Evolutionary conservation across 2,329 filamentous ascomycete genomes (phyloP).

Genomic region (Beauveria medogensis): DNA sequence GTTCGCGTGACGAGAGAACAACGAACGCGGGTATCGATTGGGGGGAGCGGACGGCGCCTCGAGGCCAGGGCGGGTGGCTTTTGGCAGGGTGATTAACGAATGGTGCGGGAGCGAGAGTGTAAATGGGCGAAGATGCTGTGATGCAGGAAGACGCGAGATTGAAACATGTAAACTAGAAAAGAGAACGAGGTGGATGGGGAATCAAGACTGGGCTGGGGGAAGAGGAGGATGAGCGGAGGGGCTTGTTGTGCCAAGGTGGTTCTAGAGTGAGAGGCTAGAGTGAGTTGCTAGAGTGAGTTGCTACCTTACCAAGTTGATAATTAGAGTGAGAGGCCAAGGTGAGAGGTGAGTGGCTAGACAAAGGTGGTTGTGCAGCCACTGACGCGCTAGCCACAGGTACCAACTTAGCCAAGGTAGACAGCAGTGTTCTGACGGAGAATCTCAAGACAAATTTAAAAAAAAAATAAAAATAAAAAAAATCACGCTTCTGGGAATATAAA

Average conservation of each 20-base stretch:
- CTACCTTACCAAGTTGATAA: not conserved
- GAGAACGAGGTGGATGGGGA: not conserved
- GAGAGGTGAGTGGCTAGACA: not conserved
- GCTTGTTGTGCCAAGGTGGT: not conserved
- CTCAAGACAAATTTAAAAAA: too few species aligned
- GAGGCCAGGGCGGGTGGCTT: not conserved
- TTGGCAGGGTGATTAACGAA: not conserved
- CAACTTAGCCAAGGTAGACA: too few species aligned
- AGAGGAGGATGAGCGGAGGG: not conserved
- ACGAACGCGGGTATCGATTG: constrained; percentile 5
- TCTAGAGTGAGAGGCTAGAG: not conserved
- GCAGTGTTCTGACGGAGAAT: too few species aligned
- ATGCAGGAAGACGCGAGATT: constrained; percentile 1
- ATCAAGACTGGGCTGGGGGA: not conserved
- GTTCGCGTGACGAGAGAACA: constrained; percentile 7
- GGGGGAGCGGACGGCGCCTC: not conserved
- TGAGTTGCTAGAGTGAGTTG: too few species aligned
- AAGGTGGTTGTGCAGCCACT: not conserved
- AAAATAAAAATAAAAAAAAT: too few species aligned
- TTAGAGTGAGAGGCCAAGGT: not conserved
- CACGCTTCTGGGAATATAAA: too few species aligned
- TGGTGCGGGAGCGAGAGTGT: not conserved
- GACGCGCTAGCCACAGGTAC: not conserved
- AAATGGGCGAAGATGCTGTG: not conserved
- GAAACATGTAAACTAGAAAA: constrained; percentile 5